Evolutionary conservation across 1,139 yeast genomes (phyloP).

Genomic region (Scheffersomyces stambukii): DNA sequence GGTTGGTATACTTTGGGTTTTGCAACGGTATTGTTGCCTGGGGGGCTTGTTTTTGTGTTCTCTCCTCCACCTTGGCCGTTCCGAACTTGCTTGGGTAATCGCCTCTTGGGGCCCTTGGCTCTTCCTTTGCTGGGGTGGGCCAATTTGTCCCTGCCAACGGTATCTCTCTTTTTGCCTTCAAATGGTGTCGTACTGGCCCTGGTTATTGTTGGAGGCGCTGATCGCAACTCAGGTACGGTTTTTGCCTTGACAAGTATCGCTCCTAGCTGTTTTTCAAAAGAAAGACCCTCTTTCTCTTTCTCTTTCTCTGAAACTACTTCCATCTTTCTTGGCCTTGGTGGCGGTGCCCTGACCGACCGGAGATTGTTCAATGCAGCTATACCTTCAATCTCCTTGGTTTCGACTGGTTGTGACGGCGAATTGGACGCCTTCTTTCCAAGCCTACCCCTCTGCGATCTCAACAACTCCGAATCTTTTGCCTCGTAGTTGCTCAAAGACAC

Average conservation of each 20-base stretch:
- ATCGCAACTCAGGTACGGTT: conserved; percentile 5
- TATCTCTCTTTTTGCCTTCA: conserved; percentile 7
- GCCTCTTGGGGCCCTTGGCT: conserved; percentile 72
- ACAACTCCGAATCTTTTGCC: conserved; percentile 18
- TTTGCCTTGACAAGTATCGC: conserved; percentile 8
- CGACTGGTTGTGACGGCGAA: conserved; percentile 3
- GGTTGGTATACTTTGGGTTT: conserved; percentile 1
- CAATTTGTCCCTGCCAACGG: conserved; percentile 24
- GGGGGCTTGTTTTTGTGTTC: neutral
- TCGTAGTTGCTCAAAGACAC: conserved; percentile 18
- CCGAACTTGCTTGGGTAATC: conserved; percentile 46
- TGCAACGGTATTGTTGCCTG: neutral
- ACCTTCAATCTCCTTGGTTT: conserved; percentile 1
- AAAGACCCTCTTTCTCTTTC: conserved; percentile 4
- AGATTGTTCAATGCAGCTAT: conserved; percentile 3
- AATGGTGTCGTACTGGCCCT: conserved; percentile 2
- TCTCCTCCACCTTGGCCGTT: neutral
- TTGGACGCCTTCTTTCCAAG: conserved; percentile 4
- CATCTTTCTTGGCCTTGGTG: neutral
- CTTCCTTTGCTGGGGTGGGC: conserved; percentile 60
- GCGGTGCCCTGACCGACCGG: conserved; percentile 1
- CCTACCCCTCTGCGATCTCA: conserved; percentile 21
- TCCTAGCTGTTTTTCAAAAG: conserved; percentile 9
- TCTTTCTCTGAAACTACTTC: conserved; percentile 1
- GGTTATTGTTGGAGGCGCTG: conserved; percentile 1